Conservation (phyloP, 805 yeast genomes). For the Candida silvicultrix region DNA sequence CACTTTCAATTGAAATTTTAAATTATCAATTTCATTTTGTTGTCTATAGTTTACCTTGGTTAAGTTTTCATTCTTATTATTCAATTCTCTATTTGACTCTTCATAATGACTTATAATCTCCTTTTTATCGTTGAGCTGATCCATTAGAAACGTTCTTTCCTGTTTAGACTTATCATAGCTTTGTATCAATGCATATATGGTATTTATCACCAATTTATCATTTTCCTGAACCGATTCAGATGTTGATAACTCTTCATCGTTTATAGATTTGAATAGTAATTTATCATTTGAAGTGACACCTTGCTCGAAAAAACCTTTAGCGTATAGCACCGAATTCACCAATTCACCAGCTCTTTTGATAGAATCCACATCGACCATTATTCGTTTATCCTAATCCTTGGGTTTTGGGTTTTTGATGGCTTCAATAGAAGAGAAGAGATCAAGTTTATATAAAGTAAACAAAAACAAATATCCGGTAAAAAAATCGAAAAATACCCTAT, state of each 20-base stretch:
- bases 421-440: background rate
- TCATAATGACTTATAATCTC: constrained; percentile 4
- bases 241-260: constrained; percentile 8
- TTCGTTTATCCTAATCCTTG: too few relatives aligned
- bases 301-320: constrained; percentile 10
- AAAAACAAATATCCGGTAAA: background rate
- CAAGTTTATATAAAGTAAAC: background rate
- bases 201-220: constrained; percentile 10
- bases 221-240: constrained; percentile 5
- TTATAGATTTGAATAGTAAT: constrained; percentile 2
- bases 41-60: background rate
- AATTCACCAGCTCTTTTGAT: constrained; percentile 10
- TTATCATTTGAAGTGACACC: background rate
- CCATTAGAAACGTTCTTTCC: constrained; percentile 2
- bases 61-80: background rate
- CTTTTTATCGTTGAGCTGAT: constrained; percentile 4
- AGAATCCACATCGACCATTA: constrained; percentile 6
- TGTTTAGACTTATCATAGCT: constrained; percentile 8
- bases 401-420: too few relatives aligned
- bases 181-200: constrained; percentile 8
- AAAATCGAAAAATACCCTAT: background rate
- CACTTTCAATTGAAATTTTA: background rate
- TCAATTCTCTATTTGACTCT: background rate
- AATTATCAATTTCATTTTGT: constrained; percentile 3
- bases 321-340: constrained; percentile 7